Evolutionary conservation across 345 rosid genomes (phyloP), one percentile per base, ranked within the genome.

Genomic region (Pistacia atlantica): DNA sequence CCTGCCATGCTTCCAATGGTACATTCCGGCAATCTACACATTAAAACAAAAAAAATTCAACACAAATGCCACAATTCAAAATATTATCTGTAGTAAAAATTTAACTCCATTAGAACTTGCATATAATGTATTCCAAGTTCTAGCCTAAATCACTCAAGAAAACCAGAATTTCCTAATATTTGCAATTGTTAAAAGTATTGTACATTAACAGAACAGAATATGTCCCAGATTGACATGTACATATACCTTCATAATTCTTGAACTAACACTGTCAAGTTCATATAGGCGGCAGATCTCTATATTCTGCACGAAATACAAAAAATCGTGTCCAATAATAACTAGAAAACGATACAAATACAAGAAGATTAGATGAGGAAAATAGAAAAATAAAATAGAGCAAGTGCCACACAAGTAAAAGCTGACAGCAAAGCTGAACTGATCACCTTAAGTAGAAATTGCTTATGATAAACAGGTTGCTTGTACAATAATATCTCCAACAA

Each of bases 1-100:
- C 83, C 88, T 87, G 73, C 98, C 98, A 86, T 92, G 97, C 89
- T 96, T 96, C 98, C 97, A 96, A 73, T 93, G 91, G 86, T 90
- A 80, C 71, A 92, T 89, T 83, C 99, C 98, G 55, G 94, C 87
- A 72, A 92, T 92, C 99, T 96, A 82, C 69, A 77, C 65, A 75
- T 45, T 46, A 78, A 48, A 61, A 33, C 25, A 9, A 57, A 8
- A 67, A 54, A n/a, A 2, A n/a, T 57, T 25, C 62, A 58, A 18
- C 62, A 49, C 13, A 55, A 66, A 66, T 52, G 55, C 7, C 38
- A 46, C 22, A 11, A 4, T 22, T 6, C 10, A 75, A 56, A 33
- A 5, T 4, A 13, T 2, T 35, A 25, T 51, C 55, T 54, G 8
- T 61, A 31, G 13, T 74, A 52, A 65, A 54, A 46, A 6, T 42